Base-by-base conservation (phyloP, 352 stramenopile species). In the Phytophthora idaei region DNA sequence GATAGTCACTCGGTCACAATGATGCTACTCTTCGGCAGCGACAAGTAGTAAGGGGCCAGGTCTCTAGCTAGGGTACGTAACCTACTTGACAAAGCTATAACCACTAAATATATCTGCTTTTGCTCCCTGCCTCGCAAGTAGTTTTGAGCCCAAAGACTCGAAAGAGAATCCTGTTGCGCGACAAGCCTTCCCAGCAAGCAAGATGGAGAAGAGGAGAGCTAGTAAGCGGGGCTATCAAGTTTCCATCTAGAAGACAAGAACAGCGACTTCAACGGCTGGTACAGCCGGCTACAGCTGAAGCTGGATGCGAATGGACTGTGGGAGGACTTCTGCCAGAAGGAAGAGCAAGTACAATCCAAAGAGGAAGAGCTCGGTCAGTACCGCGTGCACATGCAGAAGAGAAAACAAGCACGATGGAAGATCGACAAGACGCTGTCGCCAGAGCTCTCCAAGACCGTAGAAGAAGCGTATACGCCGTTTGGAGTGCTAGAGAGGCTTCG, bases 251-350 rank as follows among this genome's bases (percentile, higher is more conserved):
- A 25, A 45, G 39, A 45, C 39, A 45, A 25, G 1, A 45, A 45
- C 39, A 45, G 14, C 14, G 39, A 21, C 39, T 45, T 21, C 39
- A 45, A 45, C 12, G 39, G 39, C 39, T 45, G 39, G 39, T 45
- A 21, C 3, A 45, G 39, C 39, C 12, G 39, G 71, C 36, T 11
- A 74, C 31, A 53, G 47, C 27, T 53, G 10, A 53, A 53, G 27
- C 47, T 53, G 11, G 47, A 41, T 53, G 14, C 28, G 10, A 74
- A 31, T 17, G 54, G 48, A 15, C 54, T 25, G 42, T 69, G 47
- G 28, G 28, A 27, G 14, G 28, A 53, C 28, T 53, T 53, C 28
- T 39, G 14, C 14, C 11, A 25, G 47, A 27, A 39, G 47, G 39
- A 45, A 21, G 47, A 53, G 34, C 27, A 39, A 12, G 27, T 27